Evolutionary conservation across 2,329 filamentous ascomycete genomes (phyloP), one percentile per base, ranked within the genome.

Genomic region (Gnomoniopsis sp.): DNA sequence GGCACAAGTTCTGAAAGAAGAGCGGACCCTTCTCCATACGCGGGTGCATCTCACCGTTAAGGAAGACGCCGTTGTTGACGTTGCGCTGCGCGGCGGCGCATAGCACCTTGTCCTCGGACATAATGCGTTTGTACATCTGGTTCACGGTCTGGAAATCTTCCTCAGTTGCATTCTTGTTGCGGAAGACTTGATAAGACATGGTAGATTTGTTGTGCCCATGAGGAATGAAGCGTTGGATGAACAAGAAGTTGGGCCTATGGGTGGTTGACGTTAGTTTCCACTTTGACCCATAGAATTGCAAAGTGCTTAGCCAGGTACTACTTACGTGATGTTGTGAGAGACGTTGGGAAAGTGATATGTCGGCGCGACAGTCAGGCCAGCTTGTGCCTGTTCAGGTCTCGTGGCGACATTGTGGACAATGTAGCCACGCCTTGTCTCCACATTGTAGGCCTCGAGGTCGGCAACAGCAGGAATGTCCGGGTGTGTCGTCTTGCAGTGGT

Each of bases 101-200:
- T 26, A 88, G 79, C 10, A 79, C 75, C 66, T 87, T 87, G 73
- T 88, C 85, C 69, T 88, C 85, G 1, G 77, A 76, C 80, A 87
- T 83, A 69, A 88, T 79, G 43, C 81, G 80, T 70, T 83, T 84
- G 74, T 87, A 88, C 65, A 87, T 82, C 49, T 80, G 71, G 68
- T 77, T 79, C 69, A 87, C 83, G 54, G 75, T 70, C 15, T 77
- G 70, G 67, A 87, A 88, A 59, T 85, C 80, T 26, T 80, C 79
- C 17, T 86, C 80, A n/a, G 75, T 77, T 3, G 83, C 79, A 67
- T 81, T 72, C 68, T 82, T 84, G 76, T 87, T 83, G 60, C 82
- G 77, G 75, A 79, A 88, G 52, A 88, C 79, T 67, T 88, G 82
- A 69, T 88, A 87, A 58, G 77, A 75, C 80, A 88, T 87, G 43